Percentiles rank a stretch among this genome's conserved stretches.
Conservation (phyloP, 768 basidiomycete genomes). For the Lyophyllum semitale region DNA sequence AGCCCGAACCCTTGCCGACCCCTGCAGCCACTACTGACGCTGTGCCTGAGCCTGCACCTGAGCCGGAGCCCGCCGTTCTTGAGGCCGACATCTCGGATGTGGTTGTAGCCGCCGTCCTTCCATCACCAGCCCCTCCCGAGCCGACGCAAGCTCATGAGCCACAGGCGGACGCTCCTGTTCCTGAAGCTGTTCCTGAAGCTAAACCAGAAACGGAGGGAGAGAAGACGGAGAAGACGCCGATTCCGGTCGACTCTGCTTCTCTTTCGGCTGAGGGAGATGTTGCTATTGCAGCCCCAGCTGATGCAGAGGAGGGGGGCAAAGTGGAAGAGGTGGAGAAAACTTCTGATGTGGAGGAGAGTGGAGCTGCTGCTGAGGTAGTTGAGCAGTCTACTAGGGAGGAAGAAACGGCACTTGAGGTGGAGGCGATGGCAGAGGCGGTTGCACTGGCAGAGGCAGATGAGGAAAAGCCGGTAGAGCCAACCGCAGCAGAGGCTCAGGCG, state of each 20-base stretch:
- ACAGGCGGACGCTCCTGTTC: neutral
- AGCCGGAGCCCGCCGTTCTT: neutral
- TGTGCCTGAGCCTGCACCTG: neutral
- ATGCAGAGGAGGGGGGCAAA: neutral
- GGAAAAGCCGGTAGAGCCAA: neutral
- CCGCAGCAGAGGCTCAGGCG: neutral
- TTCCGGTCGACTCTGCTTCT: slow-evolving; percentile 3
- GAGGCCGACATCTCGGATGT: neutral
- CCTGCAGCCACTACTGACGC: neutral
- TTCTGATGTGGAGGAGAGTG: neutral
- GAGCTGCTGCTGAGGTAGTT: neutral
- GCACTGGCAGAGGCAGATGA: neutral
- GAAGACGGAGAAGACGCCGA: slow-evolving; percentile 1
- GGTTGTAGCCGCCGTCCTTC: neutral
- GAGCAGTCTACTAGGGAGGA: neutral
- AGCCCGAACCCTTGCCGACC: neutral
- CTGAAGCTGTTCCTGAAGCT: neutral
- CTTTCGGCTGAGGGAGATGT: neutral
- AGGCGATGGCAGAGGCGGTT: neutral
- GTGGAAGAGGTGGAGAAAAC: slow-evolving; percentile 4
- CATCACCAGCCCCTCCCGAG: neutral
- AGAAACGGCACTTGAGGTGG: neutral
- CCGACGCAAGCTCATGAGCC: too few relatives aligned
- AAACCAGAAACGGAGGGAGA: neutral
- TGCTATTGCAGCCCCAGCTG: neutral